phyloP scores from a whole-genome alignment of 768 basidiomycete genomes.

The Lentinula sp. region DNA sequence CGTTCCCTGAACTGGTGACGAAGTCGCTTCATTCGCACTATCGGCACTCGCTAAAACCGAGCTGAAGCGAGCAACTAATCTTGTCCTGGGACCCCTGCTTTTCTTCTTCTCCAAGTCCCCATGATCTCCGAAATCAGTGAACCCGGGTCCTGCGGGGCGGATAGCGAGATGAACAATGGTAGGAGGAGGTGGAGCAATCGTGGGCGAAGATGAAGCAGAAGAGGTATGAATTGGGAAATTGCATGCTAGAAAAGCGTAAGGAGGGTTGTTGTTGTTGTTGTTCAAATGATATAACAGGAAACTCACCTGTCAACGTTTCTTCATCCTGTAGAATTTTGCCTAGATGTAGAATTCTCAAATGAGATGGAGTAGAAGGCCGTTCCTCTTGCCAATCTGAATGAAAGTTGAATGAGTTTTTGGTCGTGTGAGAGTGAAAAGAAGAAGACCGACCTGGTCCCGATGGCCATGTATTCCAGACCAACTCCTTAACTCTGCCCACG shows the following conservation, averaged over 20 bases:
- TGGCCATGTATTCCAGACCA: slow-evolving; percentile 82
- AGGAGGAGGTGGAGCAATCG: slow-evolving; percentile 19
- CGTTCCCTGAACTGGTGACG: background rate
- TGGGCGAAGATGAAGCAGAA: slow-evolving; percentile 9
- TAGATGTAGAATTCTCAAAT: slow-evolving; percentile 68
- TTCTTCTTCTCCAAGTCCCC: slow-evolving; percentile 50
- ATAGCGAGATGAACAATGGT: slow-evolving; percentile 78
- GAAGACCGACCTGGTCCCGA: slow-evolving; percentile 32
- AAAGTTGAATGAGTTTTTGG: background rate
- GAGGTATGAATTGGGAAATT: slow-evolving; percentile 7
- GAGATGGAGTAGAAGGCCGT: slow-evolving; percentile 70
- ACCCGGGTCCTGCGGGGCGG: slow-evolving; percentile 36
- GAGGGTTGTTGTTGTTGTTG: too few relatives aligned
- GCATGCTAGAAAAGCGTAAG: slow-evolving; percentile 4
- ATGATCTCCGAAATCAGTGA: slow-evolving; percentile 42
- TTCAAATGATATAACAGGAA: slow-evolving; percentile 4
- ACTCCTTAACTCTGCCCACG: slow-evolving; percentile 74
- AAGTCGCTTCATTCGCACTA: background rate
- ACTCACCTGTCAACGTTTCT: slow-evolving; percentile 54
- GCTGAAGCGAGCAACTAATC: background rate
- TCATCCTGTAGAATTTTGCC: slow-evolving; percentile 84
- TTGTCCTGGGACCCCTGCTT: background rate
- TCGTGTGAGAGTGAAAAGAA: background rate
- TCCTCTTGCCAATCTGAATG: slow-evolving; percentile 72
- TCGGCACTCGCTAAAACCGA: background rate